Percentiles rank a stretch among this genome's conserved stretches.
Conservation (phyloP, 768 basidiomycete genomes). For the Mrakia frigida region DNA sequence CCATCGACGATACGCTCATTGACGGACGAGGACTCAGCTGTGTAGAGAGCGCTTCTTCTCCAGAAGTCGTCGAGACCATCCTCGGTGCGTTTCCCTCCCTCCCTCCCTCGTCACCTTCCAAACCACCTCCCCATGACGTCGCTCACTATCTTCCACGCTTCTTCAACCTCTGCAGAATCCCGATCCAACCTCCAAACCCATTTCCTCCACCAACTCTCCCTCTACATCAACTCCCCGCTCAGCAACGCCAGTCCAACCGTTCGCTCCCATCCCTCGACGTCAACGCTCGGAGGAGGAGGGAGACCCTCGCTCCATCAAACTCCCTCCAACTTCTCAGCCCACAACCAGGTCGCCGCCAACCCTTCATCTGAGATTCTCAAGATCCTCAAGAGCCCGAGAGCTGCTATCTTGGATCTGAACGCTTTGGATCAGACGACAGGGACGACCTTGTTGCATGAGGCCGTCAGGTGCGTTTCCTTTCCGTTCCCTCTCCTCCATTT, state of each 20-base stretch:
- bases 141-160: not conserved
- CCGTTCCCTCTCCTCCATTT: not conserved
- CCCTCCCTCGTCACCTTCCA: conserved; percentile 47
- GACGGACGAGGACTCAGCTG: conserved; percentile 65
- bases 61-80: conserved; percentile 61
- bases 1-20: conserved; percentile 68
- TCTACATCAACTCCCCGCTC: conserved; percentile 34
- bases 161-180: conserved; percentile 55
- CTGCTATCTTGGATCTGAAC: conserved; percentile 66
- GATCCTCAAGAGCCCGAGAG: conserved; percentile 66
- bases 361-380: conserved; percentile 36
- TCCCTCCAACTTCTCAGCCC: conserved; percentile 33
- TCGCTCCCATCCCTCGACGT: not conserved
- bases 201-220: conserved; percentile 35
- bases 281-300: not conserved
- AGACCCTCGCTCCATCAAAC: not conserved
- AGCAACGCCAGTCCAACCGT: not conserved
- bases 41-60: conserved; percentile 65
- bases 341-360: conserved; percentile 32
- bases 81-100: conserved; percentile 42
- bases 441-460: conserved; percentile 76
- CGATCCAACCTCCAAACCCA: conserved; percentile 52
- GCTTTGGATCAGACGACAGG: conserved; percentile 72
- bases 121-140: not conserved
- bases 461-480: conserved; percentile 50